phyloP scores from a whole-genome alignment of 2,329 filamentous ascomycete genomes.

The Hymenoscyphus fraxineus region DNA sequence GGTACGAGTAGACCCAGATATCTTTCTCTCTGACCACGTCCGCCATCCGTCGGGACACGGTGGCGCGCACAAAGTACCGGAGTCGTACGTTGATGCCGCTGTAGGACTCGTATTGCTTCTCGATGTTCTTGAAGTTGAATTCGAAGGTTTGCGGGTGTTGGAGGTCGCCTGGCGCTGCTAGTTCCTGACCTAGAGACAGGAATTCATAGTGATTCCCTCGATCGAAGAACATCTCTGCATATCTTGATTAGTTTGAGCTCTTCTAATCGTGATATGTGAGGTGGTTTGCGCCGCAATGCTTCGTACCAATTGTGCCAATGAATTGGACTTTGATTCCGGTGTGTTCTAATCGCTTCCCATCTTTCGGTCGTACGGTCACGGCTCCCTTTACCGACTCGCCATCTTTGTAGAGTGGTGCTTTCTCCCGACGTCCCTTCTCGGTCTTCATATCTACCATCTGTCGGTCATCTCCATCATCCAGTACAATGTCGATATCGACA shows the following conservation, averaged over 20 bases:
- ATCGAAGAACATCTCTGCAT: constrained; percentile 97
- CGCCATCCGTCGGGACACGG: constrained; percentile 92
- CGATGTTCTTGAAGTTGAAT: constrained; percentile 99
- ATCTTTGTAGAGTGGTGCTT: constrained; percentile 95
- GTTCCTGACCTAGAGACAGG: constrained; percentile 91
- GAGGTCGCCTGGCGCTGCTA: constrained; percentile 93
- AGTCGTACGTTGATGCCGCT: constrained; percentile 99
- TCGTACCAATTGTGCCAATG: constrained; percentile 89
- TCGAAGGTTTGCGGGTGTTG: constrained; percentile 98
- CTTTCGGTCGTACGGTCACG: constrained; percentile 92
- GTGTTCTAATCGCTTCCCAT: constrained; percentile 96
- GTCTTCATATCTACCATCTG: constrained; percentile 97
- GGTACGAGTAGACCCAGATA: constrained; percentile 98
- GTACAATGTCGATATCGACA: constrained; percentile 97
- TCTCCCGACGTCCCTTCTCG: constrained; percentile 95
- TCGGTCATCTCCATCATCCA: constrained; percentile 90
- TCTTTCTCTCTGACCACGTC: constrained; percentile 99
- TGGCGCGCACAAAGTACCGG: constrained; percentile 96
- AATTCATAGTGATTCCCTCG: constrained; percentile 99
- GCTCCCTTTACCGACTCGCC: constrained; percentile 97
- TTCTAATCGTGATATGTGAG: not conserved
- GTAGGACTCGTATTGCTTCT: constrained; percentile 99
- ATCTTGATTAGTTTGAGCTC: constrained; percentile 14
- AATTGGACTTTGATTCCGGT: constrained; percentile 99
- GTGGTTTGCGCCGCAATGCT: constrained; percentile 17